Evolutionary conservation across 305 asterid species (phyloP).

Genomic region (Euphrasia arctica): DNA sequence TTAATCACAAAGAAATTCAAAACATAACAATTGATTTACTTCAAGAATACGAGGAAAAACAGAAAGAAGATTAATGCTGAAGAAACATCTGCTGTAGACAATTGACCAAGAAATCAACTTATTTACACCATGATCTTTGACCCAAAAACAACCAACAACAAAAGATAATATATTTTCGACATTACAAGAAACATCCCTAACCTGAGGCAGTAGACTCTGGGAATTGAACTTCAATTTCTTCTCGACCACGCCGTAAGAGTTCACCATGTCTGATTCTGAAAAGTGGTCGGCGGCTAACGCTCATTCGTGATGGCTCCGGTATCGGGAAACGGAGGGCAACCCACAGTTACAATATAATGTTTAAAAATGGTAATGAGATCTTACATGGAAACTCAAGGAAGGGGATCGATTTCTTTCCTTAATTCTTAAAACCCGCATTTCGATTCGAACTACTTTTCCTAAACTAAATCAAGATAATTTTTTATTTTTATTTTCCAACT

Average conservation of each 20-base stretch:
- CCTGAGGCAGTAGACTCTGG: constrained; percentile 14
- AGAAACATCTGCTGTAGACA: not conserved
- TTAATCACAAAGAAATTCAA: too few relatives aligned
- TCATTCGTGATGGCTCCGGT: constrained; percentile 51
- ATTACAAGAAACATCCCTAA: not conserved
- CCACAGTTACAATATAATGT: constrained; percentile 22
- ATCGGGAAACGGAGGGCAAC: constrained; percentile 53
- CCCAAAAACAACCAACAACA: too few relatives aligned
- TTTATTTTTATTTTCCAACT: constrained; percentile 2
- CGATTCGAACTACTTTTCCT: constrained; percentile 8
- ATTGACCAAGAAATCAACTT: not conserved
- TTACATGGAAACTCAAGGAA: too few relatives aligned
- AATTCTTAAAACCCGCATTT: constrained; percentile 19
- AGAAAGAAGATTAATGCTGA: not conserved
- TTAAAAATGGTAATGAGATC: too few relatives aligned
- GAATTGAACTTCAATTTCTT: not conserved
- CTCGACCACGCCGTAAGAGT: constrained; percentile 38
- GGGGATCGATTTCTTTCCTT: not conserved
- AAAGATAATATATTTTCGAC: not conserved
- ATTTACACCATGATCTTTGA: too few relatives aligned
- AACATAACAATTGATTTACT: too few relatives aligned
- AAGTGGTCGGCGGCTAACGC: constrained; percentile 21
- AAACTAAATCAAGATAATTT: constrained; percentile 16
- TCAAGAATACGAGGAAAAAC: not conserved
- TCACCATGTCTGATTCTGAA: constrained; percentile 66